A percentile compares a stretch with the other conserved stretches of the same genome.
Conservation (phyloP, 106 monocot genomes). For the Chionographis japonica region DNA sequence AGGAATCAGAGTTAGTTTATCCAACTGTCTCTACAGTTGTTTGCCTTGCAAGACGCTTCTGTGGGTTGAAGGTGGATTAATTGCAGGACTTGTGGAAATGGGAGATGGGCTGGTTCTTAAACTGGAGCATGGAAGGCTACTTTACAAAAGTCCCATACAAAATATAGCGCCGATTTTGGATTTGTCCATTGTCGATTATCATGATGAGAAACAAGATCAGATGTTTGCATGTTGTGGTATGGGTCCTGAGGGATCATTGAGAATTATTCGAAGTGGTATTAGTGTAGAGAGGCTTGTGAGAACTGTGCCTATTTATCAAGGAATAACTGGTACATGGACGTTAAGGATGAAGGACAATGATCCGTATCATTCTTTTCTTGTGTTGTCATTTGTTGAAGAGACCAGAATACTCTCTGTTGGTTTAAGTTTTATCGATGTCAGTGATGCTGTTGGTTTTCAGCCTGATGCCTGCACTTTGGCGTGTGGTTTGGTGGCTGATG, state of each 20-base stretch:
- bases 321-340: slow-evolving; percentile 86
- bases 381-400: slow-evolving; percentile 97
- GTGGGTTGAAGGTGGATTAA: slow-evolving; percentile 59
- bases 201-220: slow-evolving; percentile 81
- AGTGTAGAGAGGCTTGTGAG: slow-evolving; percentile 70
- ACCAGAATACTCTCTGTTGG: slow-evolving; percentile 97
- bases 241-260: slow-evolving; percentile 74
- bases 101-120: slow-evolving; percentile 89
- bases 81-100: slow-evolving; percentile 83
- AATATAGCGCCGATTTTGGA: slow-evolving; percentile 90
- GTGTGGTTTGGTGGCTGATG: slow-evolving; percentile 87
- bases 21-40: slow-evolving; percentile 50
- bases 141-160: slow-evolving; percentile 62
- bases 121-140: slow-evolving; percentile 50
- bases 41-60: slow-evolving; percentile 69
- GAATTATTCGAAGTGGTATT: slow-evolving; percentile 72
- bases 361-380: slow-evolving; percentile 83
- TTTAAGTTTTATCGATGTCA: slow-evolving; percentile 70
- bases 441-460: slow-evolving; percentile 77
- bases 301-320: slow-evolving; percentile 71
- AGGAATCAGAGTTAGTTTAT: slow-evolving; percentile 42
- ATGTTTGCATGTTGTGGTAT: slow-evolving; percentile 92
- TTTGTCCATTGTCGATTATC: slow-evolving; percentile 42
- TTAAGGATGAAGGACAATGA: slow-evolving; percentile 72
- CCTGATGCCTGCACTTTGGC: slow-evolving; percentile 83